These are phyloP conservation scores for Penicillium brasilianum DNA, from an alignment of 2,329 filamentous ascomycete genomes.

Conservation along the genomic window DNA sequence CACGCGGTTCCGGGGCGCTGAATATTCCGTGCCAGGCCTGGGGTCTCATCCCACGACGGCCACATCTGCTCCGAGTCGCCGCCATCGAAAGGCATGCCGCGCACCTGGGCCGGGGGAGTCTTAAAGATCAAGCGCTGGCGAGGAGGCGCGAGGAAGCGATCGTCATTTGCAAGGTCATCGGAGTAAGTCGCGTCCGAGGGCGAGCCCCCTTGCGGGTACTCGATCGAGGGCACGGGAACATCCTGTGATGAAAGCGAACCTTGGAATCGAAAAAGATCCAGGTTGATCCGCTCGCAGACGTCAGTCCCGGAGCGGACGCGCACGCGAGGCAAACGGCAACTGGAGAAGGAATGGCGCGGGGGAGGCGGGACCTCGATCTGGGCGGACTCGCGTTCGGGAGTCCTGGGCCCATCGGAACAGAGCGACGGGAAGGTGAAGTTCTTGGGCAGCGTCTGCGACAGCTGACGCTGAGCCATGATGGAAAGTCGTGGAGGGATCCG, in stretches of 20 bases:
- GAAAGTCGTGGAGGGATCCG: slow-evolving; percentile 7
- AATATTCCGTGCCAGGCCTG: slow-evolving; percentile 49
- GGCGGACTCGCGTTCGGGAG: slow-evolving; percentile 48
- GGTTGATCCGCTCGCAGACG: slow-evolving; percentile 43
- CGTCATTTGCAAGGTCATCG: slow-evolving; percentile 35
- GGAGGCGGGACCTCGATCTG: slow-evolving; percentile 51
- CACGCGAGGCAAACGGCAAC: slow-evolving; percentile 47
- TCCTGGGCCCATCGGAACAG: slow-evolving; percentile 45
- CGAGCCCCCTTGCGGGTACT: slow-evolving; percentile 41
- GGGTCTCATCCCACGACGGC: slow-evolving; percentile 39
- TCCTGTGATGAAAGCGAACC: slow-evolving; percentile 39
- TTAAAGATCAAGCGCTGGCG: slow-evolving; percentile 46
- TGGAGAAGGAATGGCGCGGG: slow-evolving; percentile 49
- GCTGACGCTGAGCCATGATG: slow-evolving; percentile 47
- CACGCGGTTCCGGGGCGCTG: slow-evolving; percentile 62
- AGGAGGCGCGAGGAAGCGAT: slow-evolving; percentile 47
- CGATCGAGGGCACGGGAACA: slow-evolving; percentile 51
- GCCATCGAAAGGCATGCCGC: slow-evolving; percentile 41
- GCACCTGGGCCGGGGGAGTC: slow-evolving; percentile 53
- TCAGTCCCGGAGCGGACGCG: slow-evolving; percentile 47
- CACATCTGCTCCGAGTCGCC: slow-evolving; percentile 35
- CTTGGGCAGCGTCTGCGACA: slow-evolving; percentile 54
- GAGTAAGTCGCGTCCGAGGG: slow-evolving; percentile 33
- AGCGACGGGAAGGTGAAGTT: slow-evolving; percentile 51
- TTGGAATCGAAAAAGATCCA: slow-evolving; percentile 41